Conservation (phyloP, 176 grass and related monocot species). For the Chloris gayana region DNA sequence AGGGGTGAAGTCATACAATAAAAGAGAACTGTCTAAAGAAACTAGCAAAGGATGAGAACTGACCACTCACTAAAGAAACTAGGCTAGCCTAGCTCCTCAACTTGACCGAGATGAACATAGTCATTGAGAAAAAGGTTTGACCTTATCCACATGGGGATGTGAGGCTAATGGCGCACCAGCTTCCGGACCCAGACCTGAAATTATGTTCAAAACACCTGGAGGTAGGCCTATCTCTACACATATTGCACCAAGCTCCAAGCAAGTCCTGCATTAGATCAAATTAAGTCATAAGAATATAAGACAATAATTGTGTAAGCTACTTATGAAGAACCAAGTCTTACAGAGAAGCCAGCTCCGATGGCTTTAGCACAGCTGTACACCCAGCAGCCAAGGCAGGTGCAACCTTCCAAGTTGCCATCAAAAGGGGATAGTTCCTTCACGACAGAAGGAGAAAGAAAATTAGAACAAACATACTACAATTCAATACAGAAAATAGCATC, state of each 20-base stretch:
- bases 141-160: constrained; percentile 93
- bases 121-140: constrained; percentile 36
- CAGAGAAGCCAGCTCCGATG: constrained; percentile 86
- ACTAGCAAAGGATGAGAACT: too few relatives aligned
- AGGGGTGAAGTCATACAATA: too few relatives aligned
- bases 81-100: too few relatives aligned
- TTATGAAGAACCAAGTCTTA: constrained; percentile 55
- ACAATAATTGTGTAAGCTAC: constrained; percentile 2
- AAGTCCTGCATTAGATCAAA: constrained; percentile 57
- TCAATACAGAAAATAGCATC: background rate
- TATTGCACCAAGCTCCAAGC: constrained; percentile 86
- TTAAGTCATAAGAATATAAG: constrained; percentile 18
- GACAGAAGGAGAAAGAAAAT: constrained; percentile 10
- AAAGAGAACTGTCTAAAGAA: too few relatives aligned
- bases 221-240: constrained; percentile 85
- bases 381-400: constrained; percentile 95
- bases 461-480: background rate
- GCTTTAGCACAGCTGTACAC: constrained; percentile 90
- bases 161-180: constrained; percentile 93
- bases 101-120: background rate
- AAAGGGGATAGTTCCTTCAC: constrained; percentile 92
- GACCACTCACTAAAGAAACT: too few relatives aligned
- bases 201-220: constrained; percentile 85
- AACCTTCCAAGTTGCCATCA: constrained; percentile 98
- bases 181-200: constrained; percentile 90